Conservation (phyloP, 345 rosid genomes). For the Linum usitatissimum region DNA sequence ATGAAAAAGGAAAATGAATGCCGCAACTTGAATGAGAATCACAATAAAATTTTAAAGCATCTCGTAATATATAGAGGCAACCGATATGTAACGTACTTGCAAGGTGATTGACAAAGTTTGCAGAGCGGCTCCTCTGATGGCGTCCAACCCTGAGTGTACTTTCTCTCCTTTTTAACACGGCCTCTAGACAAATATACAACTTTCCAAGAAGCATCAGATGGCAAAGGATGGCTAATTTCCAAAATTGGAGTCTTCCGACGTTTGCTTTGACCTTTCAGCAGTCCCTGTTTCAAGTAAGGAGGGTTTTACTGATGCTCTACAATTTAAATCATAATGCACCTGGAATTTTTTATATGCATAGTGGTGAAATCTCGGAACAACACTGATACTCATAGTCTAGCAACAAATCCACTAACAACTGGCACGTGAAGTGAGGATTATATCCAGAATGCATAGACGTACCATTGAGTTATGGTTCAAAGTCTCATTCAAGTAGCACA, state of each 20-base stretch:
- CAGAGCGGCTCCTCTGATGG: conserved; percentile 68
- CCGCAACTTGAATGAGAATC: no score
- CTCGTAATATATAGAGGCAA: conserved; percentile 3
- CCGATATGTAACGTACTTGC: conserved; percentile 44
- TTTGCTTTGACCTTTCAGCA: conserved; percentile 80
- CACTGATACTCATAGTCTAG: not conserved
- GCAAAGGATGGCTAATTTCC: conserved; percentile 66
- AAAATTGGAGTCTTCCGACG: conserved; percentile 57
- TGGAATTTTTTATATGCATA: not conserved
- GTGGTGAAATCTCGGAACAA: not conserved
- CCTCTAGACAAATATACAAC: conserved; percentile 43
- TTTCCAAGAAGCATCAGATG: conserved; percentile 68
- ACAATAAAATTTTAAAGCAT: not conserved
- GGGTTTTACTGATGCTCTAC: not conserved
- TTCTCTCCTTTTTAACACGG: conserved; percentile 50
- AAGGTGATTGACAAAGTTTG: conserved; percentile 77
- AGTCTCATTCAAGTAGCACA: conserved; percentile 78
- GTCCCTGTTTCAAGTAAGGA: conserved; percentile 47
- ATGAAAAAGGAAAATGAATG: no score
- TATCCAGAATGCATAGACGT: conserved; percentile 11
- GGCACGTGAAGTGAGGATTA: not conserved
- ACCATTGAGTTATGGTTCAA: conserved; percentile 55
- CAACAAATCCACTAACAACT: not conserved
- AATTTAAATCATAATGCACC: not conserved
- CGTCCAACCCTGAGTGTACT: conserved; percentile 80